These are phyloP conservation scores for Lathyrus oleraceus DNA, from an alignment of 306 rosid genomes.

Conservation along the genomic window DNA sequence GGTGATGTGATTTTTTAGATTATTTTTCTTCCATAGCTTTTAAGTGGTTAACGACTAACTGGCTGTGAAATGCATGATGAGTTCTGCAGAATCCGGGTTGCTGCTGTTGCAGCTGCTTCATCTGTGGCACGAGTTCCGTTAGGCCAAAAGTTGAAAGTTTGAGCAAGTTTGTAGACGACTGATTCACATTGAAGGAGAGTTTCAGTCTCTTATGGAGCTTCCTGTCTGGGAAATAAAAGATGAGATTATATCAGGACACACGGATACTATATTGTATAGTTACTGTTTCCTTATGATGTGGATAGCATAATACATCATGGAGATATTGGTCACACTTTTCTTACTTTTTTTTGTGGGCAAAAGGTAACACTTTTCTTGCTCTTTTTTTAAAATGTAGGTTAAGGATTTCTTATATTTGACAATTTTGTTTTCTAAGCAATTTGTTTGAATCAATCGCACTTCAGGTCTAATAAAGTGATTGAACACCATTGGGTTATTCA, in stretches of 20 bases:
- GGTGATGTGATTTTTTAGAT: conserved; percentile 44
- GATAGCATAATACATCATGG: conserved; percentile 12
- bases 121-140: conserved; percentile 88
- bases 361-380: background rate
- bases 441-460: too few relatives aligned
- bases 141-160: conserved; percentile 53
- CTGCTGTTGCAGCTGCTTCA: conserved; percentile 97
- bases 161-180: conserved; percentile 36
- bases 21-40: conserved; percentile 12
- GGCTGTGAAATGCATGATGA: conserved; percentile 25
- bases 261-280: conserved; percentile 13
- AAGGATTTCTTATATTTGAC: background rate
- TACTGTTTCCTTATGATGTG: conserved; percentile 6
- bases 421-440: too few relatives aligned
- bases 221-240: conserved; percentile 31
- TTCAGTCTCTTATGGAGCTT: conserved; percentile 35
- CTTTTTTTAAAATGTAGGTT: conserved; percentile 11
- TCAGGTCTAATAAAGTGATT: too few relatives aligned
- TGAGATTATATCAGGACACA: conserved; percentile 29
- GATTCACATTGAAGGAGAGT: conserved; percentile 34
- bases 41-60: conserved; percentile 32
- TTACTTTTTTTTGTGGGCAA: background rate
- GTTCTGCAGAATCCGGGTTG: conserved; percentile 81
- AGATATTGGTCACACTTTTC: conserved; percentile 19
- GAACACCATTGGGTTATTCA: too few relatives aligned